Conservation (phyloP, 306 rosid genomes). For the Trichosanthes cucumerina region DNA sequence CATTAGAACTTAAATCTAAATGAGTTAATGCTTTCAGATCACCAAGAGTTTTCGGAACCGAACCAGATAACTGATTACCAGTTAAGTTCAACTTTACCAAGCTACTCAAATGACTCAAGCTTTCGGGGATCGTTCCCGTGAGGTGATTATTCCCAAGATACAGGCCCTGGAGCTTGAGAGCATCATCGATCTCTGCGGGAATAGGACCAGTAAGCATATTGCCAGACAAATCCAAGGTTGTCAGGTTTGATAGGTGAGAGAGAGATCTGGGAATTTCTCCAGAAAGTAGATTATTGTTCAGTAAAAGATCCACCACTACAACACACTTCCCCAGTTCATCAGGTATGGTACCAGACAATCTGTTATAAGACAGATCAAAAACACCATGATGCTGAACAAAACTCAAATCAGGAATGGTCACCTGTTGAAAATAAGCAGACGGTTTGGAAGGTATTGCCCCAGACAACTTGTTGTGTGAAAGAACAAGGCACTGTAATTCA, state of each 20-base stretch:
- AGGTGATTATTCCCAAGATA: conserved; percentile 69
- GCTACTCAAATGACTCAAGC: conserved; percentile 44
- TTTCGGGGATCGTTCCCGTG: conserved; percentile 48
- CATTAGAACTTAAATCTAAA: conserved; percentile 67
- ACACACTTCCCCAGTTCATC: conserved; percentile 61
- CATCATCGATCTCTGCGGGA: conserved; percentile 58
- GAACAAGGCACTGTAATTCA: conserved; percentile 76
- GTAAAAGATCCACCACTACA: conserved; percentile 54
- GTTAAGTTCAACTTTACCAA: conserved; percentile 93
- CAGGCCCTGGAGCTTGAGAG: conserved; percentile 73
- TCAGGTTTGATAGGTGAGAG: conserved; percentile 50
- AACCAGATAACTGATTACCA: conserved; percentile 55
- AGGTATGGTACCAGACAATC: conserved; percentile 77
- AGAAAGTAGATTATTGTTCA: conserved; percentile 63
- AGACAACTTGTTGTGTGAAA: conserved; percentile 72
- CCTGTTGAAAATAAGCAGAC: conserved; percentile 60
- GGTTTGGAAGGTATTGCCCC: conserved; percentile 72
- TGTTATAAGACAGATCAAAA: conserved; percentile 71
- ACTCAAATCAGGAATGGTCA: conserved; percentile 64
- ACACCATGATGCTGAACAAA: conserved; percentile 92
- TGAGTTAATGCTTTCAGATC: conserved; percentile 63
- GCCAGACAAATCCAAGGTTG: conserved; percentile 82
- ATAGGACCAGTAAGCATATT: conserved; percentile 72
- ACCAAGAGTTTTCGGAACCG: conserved; percentile 53
- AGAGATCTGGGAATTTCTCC: conserved; percentile 68